Evolutionary conservation across 148 eudicot genomes (phyloP).

Genomic region (Rhododendron ferrugineum): DNA sequence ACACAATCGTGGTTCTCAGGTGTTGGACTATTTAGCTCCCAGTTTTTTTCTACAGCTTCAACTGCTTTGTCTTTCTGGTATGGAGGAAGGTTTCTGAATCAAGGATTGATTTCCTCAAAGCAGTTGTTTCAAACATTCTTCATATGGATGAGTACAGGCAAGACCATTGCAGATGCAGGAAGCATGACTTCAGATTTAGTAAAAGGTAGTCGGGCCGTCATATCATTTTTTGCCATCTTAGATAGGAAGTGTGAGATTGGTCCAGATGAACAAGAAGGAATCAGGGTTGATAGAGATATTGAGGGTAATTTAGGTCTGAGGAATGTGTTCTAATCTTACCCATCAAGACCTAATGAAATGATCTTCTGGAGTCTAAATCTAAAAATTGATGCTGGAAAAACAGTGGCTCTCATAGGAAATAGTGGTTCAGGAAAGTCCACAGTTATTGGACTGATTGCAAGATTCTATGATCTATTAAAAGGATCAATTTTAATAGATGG

Average conservation of each 20-base stretch:
- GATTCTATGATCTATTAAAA: no score
- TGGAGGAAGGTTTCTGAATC: conserved; percentile 25
- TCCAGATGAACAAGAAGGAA: conserved; percentile 22
- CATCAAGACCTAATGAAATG: conserved; percentile 29
- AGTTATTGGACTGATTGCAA: no score
- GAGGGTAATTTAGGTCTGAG: conserved; percentile 24
- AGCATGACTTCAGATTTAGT: conserved; percentile 27
- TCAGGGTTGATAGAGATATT: neutral
- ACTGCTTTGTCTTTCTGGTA: conserved; percentile 30
- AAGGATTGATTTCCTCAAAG: conserved; percentile 16
- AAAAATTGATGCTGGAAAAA: conserved; percentile 31
- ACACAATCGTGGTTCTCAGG: conserved; percentile 33
- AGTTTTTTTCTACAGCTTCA: conserved; percentile 13
- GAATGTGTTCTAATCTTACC: conserved; percentile 25
- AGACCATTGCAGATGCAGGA: conserved; percentile 26
- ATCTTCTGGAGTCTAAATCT: conserved; percentile 23
- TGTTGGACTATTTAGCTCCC: conserved; percentile 16
- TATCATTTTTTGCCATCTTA: conserved; percentile 18
- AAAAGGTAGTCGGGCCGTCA: conserved; percentile 20
- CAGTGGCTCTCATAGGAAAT: conserved; percentile 3
- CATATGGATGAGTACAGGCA: conserved; percentile 28
- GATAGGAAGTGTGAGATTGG: conserved; percentile 24
- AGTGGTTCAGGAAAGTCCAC: no score
- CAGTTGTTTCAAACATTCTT: conserved; percentile 29
- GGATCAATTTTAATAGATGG: no score